Evolutionary conservation across 164 flowering plant species (phyloP), one percentile per base, ranked within the genome.

Genomic region (Vitis amurensis): DNA sequence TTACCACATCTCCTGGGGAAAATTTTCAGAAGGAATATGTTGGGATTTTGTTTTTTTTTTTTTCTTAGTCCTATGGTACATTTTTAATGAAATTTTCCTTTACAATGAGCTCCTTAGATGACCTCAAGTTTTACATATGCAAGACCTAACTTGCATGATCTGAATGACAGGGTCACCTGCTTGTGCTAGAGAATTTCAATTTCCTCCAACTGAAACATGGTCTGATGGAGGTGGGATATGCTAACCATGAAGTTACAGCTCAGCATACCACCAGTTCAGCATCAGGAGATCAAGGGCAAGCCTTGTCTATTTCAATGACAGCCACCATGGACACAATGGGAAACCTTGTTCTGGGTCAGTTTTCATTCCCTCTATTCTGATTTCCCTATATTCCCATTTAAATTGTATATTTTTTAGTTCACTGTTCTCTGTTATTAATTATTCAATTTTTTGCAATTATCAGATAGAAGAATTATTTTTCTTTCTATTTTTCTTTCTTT

Each of bases 211-310:
- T 95, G 73, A 90, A 88, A 68, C 99, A 93, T 82, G 99, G 96
- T 64, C 67, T 90, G 68, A 95, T 95, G 99, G 97, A 95, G 83
- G 88, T 66, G 12, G 99, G 96, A 13, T 95, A 95, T 76, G 77
- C 79, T 37, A 75, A 77, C 78, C 92, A 90, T 81, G 74, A 79
- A 80, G 56, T 50, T 64, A 66, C 29, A 59, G 50, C 70, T 31
- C 62, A 61, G 16, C 60, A 69, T 61, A 15, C 74, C 60, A 27
- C 64, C 15, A 15, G 62, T 67, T 73, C 84, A 44, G 70, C 79
- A 72, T 63, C 75, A 31, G 81, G 66, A 60, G 79, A 78, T 57
- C 69, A 85, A 51, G 87, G 73, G 19, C 78, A 83, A 64, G 55
- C 55, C 56, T 69, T 86, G 79, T 95, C 96, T 64, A 72, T 95